Conservation (phyloP, 352 stramenopile species). For the Phytophthora nicotianae region DNA sequence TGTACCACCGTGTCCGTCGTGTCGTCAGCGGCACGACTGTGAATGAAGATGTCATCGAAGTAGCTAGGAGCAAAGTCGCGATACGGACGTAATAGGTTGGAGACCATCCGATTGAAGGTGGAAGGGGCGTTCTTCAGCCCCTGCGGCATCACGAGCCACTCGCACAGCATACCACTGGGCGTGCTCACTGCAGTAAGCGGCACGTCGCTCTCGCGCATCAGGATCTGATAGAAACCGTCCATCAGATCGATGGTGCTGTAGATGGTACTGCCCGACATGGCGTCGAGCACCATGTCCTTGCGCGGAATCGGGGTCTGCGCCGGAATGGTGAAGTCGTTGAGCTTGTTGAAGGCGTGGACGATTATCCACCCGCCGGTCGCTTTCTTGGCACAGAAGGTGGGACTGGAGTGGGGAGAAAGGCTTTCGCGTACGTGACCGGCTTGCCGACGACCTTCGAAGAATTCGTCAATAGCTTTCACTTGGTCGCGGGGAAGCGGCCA, state of each 20-base stretch:
- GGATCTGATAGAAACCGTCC: neutral
- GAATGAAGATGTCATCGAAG: too few species aligned
- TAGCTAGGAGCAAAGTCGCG: too few species aligned
- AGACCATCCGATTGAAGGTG: neutral
- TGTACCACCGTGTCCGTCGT: too few species aligned
- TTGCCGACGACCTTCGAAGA: neutral
- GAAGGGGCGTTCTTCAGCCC: neutral
- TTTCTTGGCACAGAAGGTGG: neutral
- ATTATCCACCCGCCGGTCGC: neutral
- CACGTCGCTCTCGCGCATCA: neutral
- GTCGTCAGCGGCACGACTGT: too few species aligned
- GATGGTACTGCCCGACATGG: neutral
- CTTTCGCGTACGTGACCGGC: neutral
- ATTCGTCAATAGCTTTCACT: neutral
- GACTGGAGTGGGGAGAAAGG: neutral
- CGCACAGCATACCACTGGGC: neutral
- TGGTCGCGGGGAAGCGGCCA: neutral
- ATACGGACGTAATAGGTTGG: too few species aligned
- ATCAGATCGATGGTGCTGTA: neutral
- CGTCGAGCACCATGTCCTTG: neutral
- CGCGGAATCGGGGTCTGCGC: neutral
- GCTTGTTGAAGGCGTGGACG: neutral
- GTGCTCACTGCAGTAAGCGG: neutral
- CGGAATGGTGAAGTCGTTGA: neutral
- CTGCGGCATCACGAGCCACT: neutral